These are phyloP conservation scores for Syzygium grande DNA, from an alignment of 345 rosid genomes.

Conservation along the genomic window DNA sequence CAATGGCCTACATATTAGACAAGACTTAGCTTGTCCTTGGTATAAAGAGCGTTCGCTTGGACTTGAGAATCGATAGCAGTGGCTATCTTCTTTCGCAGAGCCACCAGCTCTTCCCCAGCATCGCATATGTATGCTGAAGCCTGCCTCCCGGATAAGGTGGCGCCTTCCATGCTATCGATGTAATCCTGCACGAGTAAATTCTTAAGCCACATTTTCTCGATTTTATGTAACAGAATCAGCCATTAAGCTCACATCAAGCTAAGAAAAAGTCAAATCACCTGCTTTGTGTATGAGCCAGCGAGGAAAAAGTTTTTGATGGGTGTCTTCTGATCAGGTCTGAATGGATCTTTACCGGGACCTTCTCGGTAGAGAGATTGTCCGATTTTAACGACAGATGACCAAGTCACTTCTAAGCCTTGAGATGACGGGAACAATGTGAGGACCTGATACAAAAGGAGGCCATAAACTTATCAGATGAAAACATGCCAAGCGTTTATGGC, in stretches of 20 bases:
- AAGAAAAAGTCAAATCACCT: slow-evolving; percentile 32
- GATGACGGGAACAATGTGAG: slow-evolving; percentile 77
- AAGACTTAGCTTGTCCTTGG: slow-evolving; percentile 64
- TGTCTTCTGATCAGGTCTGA: slow-evolving; percentile 94
- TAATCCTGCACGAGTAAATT: slow-evolving; percentile 54
- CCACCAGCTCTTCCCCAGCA: slow-evolving; percentile 74
- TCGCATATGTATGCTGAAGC: slow-evolving; percentile 80
- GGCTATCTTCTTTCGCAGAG: slow-evolving; percentile 53
- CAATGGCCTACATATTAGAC: slow-evolving; percentile 19
- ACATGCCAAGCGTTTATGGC: background rate
- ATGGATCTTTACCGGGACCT: slow-evolving; percentile 95
- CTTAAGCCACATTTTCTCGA: background rate
- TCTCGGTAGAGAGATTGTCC: slow-evolving; percentile 94
- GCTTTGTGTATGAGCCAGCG: slow-evolving; percentile 92
- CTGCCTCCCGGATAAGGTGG: slow-evolving; percentile 91
- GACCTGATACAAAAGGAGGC: slow-evolving; percentile 38
- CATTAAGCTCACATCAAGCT: background rate
- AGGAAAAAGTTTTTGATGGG: slow-evolving; percentile 90
- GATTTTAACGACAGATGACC: slow-evolving; percentile 97
- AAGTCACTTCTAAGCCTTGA: slow-evolving; percentile 67
- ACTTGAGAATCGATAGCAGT: slow-evolving; percentile 24
- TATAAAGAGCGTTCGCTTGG: slow-evolving; percentile 4
- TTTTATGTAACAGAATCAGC: background rate
- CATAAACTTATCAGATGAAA: background rate
- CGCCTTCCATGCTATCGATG: slow-evolving; percentile 99